Base-by-base conservation (phyloP, 2,329 filamentous ascomycete genomes). In the Cladobotryum mycophilum region DNA sequence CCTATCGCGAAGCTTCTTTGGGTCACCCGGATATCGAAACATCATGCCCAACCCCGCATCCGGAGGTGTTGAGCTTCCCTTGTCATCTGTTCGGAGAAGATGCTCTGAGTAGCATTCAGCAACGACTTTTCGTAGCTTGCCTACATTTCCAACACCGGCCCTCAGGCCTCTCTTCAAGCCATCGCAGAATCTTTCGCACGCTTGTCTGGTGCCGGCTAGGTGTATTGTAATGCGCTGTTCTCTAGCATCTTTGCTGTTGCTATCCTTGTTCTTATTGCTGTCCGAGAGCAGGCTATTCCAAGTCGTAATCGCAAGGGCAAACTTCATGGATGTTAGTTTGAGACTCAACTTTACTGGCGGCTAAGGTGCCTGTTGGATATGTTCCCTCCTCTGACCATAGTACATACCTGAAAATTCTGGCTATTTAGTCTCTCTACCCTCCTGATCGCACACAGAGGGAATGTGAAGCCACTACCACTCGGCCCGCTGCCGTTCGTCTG, bases 171-270 rank as follows among this genome's bases (percentile, higher is more conserved):
- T 89, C 71, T 97, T 99, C 57, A 99, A 76, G 5, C 88, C 89
- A 71, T 99, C 93, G 67, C 93, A 99, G 71, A 99, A 99, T 48
- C 90, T 80, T 70, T 99, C 93, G 67, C 92, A 97, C 44, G 88
- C 84, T 64, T 86, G 88, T 50, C 92, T 83, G 64, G 87, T 93
- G 25, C 91, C 92, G 25, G 89, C 89, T 45, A 99, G 82, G 68
- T 96, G 89, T 53, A 99, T 81, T 1, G 90, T 96, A 58, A 99
- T 86, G 62, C 90, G 88, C 65, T 96, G 93, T 56, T 90, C 87
- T 48, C 73, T 70, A 12, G 62, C 59, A 34, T 74, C 69, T 49
- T 69, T 74, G 54, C 67, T 68, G 13, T 75, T 49, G n/a, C 38
- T 47, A 20, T 66, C 63, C 48, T 71, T 73, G 15, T 81, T 76